Conservation (phyloP, 2,329 filamentous ascomycete species). For the Colletotrichum chlorophyti region DNA sequence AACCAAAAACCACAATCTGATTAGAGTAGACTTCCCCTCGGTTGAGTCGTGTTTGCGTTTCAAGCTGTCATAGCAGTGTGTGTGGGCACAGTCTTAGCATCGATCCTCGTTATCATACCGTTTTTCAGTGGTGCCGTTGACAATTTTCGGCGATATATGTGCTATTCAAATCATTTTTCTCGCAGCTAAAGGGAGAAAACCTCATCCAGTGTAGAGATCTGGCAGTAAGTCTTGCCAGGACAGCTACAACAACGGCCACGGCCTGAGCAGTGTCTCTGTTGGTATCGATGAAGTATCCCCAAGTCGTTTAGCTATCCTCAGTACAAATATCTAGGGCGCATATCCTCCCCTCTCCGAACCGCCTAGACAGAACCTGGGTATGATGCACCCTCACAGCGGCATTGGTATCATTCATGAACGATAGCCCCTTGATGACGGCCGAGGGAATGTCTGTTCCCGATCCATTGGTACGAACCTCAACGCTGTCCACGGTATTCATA, state of each 20-base stretch:
- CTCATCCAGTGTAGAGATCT: background rate
- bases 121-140: background rate
- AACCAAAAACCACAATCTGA: too few species aligned
- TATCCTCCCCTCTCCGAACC: background rate
- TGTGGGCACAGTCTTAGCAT: too few species aligned
- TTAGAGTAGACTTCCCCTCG: too few species aligned
- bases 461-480: background rate
- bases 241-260: constrained; percentile 7
- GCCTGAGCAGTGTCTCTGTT: background rate
- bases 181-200: background rate
- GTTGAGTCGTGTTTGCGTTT: too few species aligned
- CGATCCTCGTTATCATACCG: too few species aligned
- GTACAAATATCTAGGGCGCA: constrained; percentile 2
- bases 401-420: constrained; percentile 6
- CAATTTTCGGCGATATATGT: background rate
- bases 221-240: background rate
- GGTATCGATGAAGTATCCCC: constrained; percentile 5
- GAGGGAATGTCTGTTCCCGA: background rate
- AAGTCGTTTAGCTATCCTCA: background rate
- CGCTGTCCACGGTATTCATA: background rate
- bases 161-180: too few species aligned
- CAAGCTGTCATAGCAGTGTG: too few species aligned
- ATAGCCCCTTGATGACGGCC: constrained; percentile 5
- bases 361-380: background rate
- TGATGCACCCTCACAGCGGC: background rate